Evolutionary conservation across 331 rosid species (phyloP), one percentile per base, ranked within the genome.

Genomic region (Spiraea crenata): DNA sequence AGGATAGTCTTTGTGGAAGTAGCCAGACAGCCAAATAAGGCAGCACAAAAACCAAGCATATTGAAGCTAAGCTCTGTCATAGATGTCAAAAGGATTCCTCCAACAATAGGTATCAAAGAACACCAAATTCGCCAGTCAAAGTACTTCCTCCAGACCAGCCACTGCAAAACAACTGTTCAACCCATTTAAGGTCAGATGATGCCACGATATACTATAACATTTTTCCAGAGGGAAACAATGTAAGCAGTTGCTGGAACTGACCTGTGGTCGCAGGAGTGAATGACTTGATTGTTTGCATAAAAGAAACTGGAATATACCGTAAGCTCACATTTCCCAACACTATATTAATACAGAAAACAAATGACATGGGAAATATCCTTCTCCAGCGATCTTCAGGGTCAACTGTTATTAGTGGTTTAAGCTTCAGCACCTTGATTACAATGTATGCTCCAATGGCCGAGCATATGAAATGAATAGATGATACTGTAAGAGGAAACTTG

Each of bases 201-300:
- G 72, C 59, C 55, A 67, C 67, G 44, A 50, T 15, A 49, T 57
- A 40, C 39, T 56, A 71, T 16, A 69, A 62, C 51, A 49, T 25
- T 56, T 61, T 9, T 73, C 56, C 40, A 47, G 55, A 47, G 76
- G 66, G 66, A 54, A 38, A 42, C 58, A 70, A 42, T 34, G 56
- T 56, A 61, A 70, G 63, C 13, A 10, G 46, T 9, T 67, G 37
- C 63, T n/a, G 66, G 76, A 75, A 35, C 81, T 74, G 52, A 91
- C 99, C 99, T 55, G 99, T 95, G 60, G 99, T 95, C 42, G 99
- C 99, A 56, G 99, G 99, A 37, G 99, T 95, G 86, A 95, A 95
- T 3, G 99, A 95, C 84, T 95, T 95, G 37, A 95, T 89, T 40
- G 99, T 95, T 90, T 95, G 99, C 99, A 95, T 95, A 80, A 95